Percentiles rank a stretch among this genome's conserved stretches.
These are phyloP conservation scores for Chrysoporthe deuterocubensis DNA, from an alignment of 2,329 filamentous ascomycete genomes.

Conservation along the genomic window DNA sequence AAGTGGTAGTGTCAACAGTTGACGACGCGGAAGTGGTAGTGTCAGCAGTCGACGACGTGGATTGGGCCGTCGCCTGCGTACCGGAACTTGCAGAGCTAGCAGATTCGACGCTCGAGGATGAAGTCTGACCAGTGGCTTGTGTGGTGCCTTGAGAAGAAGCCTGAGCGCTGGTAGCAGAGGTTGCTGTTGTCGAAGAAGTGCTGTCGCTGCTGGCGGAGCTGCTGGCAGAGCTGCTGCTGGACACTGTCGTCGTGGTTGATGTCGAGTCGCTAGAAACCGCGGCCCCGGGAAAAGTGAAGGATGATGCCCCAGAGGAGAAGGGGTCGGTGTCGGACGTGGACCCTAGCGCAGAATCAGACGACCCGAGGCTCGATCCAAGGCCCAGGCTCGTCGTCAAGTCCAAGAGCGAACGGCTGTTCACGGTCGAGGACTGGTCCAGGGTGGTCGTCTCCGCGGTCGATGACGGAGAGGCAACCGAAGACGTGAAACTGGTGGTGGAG, in stretches of 20 bases:
- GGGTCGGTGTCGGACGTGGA: slow-evolving; percentile 10
- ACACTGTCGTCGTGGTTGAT: background rate
- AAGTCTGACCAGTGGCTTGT: background rate
- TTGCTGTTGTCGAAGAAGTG: background rate
- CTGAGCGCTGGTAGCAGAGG: background rate
- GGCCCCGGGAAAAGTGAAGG: background rate
- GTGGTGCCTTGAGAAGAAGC: background rate
- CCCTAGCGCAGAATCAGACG: background rate
- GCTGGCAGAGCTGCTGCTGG: background rate
- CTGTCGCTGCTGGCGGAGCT: background rate
- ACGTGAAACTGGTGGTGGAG: slow-evolving; percentile 37
- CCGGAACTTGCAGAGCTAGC: background rate
- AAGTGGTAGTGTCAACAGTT: background rate
- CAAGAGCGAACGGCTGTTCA: slow-evolving; percentile 13
- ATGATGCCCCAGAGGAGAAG: background rate
- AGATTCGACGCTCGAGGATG: background rate
- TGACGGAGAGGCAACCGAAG: slow-evolving; percentile 34
- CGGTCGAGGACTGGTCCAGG: slow-evolving; percentile 20
- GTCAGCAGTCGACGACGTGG: background rate
- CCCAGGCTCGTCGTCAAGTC: slow-evolving; percentile 18
- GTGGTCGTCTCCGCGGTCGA: slow-evolving; percentile 25
- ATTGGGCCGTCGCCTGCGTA: background rate
- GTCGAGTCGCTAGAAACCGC: background rate
- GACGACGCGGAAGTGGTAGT: background rate
- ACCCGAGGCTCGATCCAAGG: background rate